These are phyloP conservation scores for Mortierella sp. DNA, from an alignment of 371 early-diverging fungal genomes.

Conservation along the genomic window DNA sequence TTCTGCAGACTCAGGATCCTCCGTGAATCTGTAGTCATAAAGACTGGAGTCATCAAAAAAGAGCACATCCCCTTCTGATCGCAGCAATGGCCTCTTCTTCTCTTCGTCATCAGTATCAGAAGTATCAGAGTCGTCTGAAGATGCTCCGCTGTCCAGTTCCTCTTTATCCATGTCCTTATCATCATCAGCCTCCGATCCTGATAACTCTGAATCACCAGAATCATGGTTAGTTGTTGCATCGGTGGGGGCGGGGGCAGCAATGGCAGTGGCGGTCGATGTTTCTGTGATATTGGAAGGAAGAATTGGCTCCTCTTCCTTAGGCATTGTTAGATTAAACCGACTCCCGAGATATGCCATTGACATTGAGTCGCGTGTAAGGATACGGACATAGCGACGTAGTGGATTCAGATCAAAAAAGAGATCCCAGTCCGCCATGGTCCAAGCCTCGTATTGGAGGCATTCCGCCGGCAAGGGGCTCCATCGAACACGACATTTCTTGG, in stretches of 20 bases:
- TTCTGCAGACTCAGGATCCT: conserved; percentile 46
- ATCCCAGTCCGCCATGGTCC: conserved; percentile 60
- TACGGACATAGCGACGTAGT: conserved; percentile 42
- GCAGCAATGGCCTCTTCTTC: conserved; percentile 17
- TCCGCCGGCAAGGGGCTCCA: conserved; percentile 59
- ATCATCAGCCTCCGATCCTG: not conserved
- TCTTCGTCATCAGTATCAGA: conserved; percentile 17
- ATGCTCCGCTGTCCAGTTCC: not conserved
- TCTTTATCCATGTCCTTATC: not conserved
- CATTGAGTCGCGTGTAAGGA: conserved; percentile 43
- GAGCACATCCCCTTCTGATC: conserved; percentile 32
- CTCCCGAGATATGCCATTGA: conserved; percentile 37
- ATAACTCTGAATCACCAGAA: not conserved
- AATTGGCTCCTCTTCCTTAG: conserved; percentile 17
- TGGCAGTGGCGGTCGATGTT: not conserved
- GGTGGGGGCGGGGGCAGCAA: too few species aligned
- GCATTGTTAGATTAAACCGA: conserved; percentile 24
- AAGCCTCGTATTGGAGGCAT: conserved; percentile 66
- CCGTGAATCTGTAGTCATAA: conserved; percentile 64
- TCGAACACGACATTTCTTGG: not conserved
- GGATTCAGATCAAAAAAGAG: conserved; percentile 43
- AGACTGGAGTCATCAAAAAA: conserved; percentile 58
- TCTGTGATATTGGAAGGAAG: too few species aligned
- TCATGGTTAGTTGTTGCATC: not conserved
- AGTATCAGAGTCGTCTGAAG: not conserved